A percentile compares a stretch with the other conserved stretches of the same genome.
phyloP scores from a whole-genome alignment of 805 yeast species.

The Candida khao-thaluensis region DNA sequence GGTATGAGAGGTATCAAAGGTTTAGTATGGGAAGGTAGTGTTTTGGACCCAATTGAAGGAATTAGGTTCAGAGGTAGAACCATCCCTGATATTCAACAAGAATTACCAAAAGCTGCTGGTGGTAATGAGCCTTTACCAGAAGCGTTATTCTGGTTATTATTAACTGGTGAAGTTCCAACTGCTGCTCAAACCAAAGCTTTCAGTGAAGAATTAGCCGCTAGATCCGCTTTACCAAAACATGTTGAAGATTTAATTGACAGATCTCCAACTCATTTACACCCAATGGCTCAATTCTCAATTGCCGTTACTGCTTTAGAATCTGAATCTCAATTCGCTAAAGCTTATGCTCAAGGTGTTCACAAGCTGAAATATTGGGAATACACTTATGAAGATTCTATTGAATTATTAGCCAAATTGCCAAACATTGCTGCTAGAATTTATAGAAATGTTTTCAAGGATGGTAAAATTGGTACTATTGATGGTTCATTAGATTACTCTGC shows the following conservation, averaged over 20 bases:
- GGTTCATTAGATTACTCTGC: constrained; percentile 65
- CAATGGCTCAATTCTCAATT: constrained; percentile 81
- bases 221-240: constrained; percentile 64
- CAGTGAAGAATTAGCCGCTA: constrained; percentile 60
- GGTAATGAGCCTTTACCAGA: constrained; percentile 69
- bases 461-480: constrained; percentile 56
- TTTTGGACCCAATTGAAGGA: constrained; percentile 72
- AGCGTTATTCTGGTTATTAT: constrained; percentile 73
- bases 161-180: constrained; percentile 73
- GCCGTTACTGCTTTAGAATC: constrained; percentile 73
- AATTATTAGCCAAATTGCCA: constrained; percentile 72
- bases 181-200: constrained; percentile 55
- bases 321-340: constrained; percentile 68
- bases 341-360: constrained; percentile 67
- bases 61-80: constrained; percentile 78
- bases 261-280: constrained; percentile 69
- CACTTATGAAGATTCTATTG: constrained; percentile 68
- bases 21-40: constrained; percentile 78
- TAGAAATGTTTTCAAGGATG: constrained; percentile 58
- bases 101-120: constrained; percentile 60
- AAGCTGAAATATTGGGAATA: constrained; percentile 75
- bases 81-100: constrained; percentile 66
- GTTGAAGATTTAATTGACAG: constrained; percentile 58
- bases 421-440: constrained; percentile 72
- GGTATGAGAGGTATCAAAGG: constrained; percentile 81